Percentiles rank a stretch among this genome's conserved stretches.
Evolutionary conservation across 495 filamentous ascomycete genomes (phyloP).

Genomic region (Penicilliopsis zonata): DNA sequence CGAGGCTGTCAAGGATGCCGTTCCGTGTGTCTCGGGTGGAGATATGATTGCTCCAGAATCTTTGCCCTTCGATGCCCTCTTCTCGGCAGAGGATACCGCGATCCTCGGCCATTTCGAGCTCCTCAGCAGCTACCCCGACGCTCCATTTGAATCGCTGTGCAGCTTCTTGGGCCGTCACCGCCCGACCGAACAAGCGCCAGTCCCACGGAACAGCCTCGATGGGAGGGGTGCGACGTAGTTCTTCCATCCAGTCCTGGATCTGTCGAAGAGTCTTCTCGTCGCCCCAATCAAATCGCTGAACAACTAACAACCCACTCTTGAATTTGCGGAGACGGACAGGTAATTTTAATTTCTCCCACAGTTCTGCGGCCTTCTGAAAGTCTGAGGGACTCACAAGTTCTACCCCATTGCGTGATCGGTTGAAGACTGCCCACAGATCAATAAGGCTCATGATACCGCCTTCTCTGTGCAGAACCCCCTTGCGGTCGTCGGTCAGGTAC

Average conservation of each 20-base stretch:
- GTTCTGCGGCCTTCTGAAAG: constrained; percentile 74
- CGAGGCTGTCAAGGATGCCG: constrained; percentile 1
- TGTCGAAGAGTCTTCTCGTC: constrained; percentile 80
- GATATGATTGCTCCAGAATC: constrained; percentile 69
- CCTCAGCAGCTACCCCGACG: constrained; percentile 91
- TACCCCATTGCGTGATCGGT: constrained; percentile 87
- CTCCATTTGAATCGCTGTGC: constrained; percentile 96
- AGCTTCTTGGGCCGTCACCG: constrained; percentile 79
- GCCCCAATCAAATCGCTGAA: constrained; percentile 77
- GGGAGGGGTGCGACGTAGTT: constrained; percentile 53
- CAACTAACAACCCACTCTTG: constrained; percentile 83
- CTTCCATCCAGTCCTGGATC: constrained; percentile 63
- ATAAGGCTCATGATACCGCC: constrained; percentile 93
- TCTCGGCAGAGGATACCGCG: constrained; percentile 73
- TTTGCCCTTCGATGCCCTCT: constrained; percentile 68
- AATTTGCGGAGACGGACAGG: constrained; percentile 81
- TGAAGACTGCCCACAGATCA: constrained; percentile 95
- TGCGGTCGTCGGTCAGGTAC: constrained; percentile 81
- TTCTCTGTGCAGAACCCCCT: constrained; percentile 67
- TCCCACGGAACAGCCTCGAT: constrained; percentile 59
- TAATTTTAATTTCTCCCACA: constrained; percentile 82
- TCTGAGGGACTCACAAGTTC: constrained; percentile 88
- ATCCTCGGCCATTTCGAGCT: constrained; percentile 94
- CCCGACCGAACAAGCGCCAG: constrained; percentile 63
- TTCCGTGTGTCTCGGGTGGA: constrained; percentile 1